Base-by-base conservation (phyloP, 495 filamentous ascomycete genomes). In the Oidiodendron maius region DNA sequence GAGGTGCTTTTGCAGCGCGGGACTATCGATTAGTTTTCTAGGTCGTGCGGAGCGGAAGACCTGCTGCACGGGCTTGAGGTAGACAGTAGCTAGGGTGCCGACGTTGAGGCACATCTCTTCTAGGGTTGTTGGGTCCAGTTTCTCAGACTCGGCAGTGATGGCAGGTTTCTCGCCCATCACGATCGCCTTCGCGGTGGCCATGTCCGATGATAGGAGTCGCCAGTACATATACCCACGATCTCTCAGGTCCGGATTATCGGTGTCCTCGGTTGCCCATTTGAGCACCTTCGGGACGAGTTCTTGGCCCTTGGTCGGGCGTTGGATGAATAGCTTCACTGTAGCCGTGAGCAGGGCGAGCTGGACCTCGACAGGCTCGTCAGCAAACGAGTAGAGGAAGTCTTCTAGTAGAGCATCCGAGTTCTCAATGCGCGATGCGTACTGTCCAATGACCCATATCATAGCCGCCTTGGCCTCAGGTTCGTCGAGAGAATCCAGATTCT, bases 171-270 rank as follows among this genome's bases (percentile, higher is more conserved):
- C 84, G 51, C 91, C 91, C 91, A 97, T 96, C 53, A 99, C 88
- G 46, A 99, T 77, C 48, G 80, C 71, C 59, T 89, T 91, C 8
- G 93, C 93, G 0, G 82, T 80, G 15, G 86, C 80, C 46, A 94
- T 90, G 66, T 96, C 90, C 2, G 87, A 89, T n/a, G 90, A 96
- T 3, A 99, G 77, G 17, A 99, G 76, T 6, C 93, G 84, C 93
- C 93, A 99, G 71, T 99, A 99, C 89, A 99, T 96, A 71, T 96
- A 97, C 10, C 93, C 93, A 51, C 93, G 75, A 61, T 99, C 93
- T 36, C 93, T 78, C 24, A 99, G 80, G 61, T 99, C 93, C 0
- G 94, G 94, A 65, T 97, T 95, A 62, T 99, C 93, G 17, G 93
- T 99, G 61, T 99, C 93, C 61, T 96, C 93, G 1, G 93, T 99